Evolutionary conservation across 179 eudicot species (phyloP).

Genomic region (Sideroxylon spinosum): DNA sequence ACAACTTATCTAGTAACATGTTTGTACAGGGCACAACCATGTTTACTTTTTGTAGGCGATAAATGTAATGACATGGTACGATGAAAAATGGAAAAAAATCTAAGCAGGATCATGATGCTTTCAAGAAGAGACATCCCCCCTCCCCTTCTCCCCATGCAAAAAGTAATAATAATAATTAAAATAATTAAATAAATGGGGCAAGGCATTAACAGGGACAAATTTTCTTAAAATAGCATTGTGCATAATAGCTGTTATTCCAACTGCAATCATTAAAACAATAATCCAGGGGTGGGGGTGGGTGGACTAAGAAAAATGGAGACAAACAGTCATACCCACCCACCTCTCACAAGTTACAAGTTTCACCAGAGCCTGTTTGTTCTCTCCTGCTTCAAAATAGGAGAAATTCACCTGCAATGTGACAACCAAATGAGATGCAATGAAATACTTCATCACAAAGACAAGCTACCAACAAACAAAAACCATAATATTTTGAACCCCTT

Average conservation of each 20-base stretch:
- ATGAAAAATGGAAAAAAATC: background rate
- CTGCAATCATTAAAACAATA: background rate
- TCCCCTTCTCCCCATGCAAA: background rate
- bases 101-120: background rate
- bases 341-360: slow-evolving; percentile 86
- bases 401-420: slow-evolving; percentile 66
- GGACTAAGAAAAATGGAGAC: background rate
- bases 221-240: background rate
- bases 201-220: background rate
- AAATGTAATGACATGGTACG: background rate
- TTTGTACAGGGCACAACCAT: background rate
- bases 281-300: background rate
- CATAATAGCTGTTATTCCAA: background rate
- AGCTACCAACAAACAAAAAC: background rate
- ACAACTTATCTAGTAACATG: background rate
- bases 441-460: background rate
- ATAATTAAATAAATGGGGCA: background rate
- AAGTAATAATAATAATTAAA: background rate
- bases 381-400: slow-evolving; percentile 83
- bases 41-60: background rate
- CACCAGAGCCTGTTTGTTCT: slow-evolving; percentile 89
- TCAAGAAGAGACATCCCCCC: background rate
- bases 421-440: background rate
- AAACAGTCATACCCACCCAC: slow-evolving; percentile 29
- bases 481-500: background rate